Evolutionary conservation across 2,329 filamentous ascomycete genomes (phyloP), one percentile per base, ranked within the genome.

Genomic region (Penicillium sp.): DNA sequence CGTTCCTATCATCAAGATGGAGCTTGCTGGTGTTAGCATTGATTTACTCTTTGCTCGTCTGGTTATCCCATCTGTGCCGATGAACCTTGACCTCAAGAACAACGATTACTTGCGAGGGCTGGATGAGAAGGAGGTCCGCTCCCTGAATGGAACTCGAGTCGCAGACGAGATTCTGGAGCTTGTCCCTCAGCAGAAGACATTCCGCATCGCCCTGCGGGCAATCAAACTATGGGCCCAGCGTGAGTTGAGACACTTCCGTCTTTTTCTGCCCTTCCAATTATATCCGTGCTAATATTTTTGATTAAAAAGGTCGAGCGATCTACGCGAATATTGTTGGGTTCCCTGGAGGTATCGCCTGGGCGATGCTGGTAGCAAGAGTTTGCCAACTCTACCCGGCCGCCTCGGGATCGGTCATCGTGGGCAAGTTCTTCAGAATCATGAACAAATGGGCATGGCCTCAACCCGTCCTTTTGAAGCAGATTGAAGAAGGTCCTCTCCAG

Each of bases 311-410:
- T 56, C 91, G 94, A 64, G 95, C 91, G 26, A 92, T 98, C 53
- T 98, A 98, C 75, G 92, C 92, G 66, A 97, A 97, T 72, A 93
- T 98, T 66, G 93, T 97, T 78, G 95, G 95, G 28, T 99, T 95
- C 69, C 95, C 95, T 2, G 95, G 95, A 70, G 95, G 95, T 79
- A 93, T 99, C 44, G 95, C 95, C 5, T 99, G 94, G 92, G 95
- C 94, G 13, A 97, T 99, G 91, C 86, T 99, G 73, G 93, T 98
- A 30, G 95, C 95, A 56, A 87, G 95, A 66, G 91, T 98, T 45
- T 98, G 95, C 77, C 95, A 99, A 78, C 85, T 99, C 17, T 99
- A 98, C 72, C 95, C 95, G 15, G 93, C 92, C 74, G 95, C 95
- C 7, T 91, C 92, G 9, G 91, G 91, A 19, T 92, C 93, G 1